Evolutionary conservation across 1,284 basidiomycete species (phyloP).

Genomic region (Malassezia sp.): DNA sequence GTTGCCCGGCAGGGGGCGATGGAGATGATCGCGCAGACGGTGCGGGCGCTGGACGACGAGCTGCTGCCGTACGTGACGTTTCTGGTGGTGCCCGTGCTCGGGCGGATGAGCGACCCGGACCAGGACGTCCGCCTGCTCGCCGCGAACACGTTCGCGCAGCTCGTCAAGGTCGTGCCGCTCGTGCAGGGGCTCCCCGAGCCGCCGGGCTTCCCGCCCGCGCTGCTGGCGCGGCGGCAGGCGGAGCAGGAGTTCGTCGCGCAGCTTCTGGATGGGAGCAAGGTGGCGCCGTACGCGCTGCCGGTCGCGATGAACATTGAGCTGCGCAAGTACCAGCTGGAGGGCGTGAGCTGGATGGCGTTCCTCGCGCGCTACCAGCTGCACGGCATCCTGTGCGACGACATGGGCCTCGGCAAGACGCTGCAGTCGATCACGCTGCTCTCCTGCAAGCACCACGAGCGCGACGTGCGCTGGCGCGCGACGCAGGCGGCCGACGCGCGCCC

Average conservation of each 20-base stretch:
- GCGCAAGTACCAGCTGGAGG: conserved; percentile 94
- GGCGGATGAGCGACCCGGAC: conserved; percentile 90
- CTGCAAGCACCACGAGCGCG: conserved; percentile 81
- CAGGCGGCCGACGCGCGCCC: conserved; percentile 67
- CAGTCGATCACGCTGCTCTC: conserved; percentile 97
- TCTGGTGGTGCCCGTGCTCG: conserved; percentile 86
- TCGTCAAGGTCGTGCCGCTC: conserved; percentile 98
- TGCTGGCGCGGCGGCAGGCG: conserved; percentile 62
- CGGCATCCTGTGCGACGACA: conserved; percentile 97
- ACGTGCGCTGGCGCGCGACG: conserved; percentile 59
- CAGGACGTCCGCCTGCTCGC: conserved; percentile 81
- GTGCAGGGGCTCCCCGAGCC: conserved; percentile 95
- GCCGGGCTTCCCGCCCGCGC: conserved; percentile 74
- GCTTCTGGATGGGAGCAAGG: conserved; percentile 65
- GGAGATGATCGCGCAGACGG: conserved; percentile 74
- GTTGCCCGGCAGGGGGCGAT: conserved; percentile 76
- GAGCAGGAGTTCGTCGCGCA: conserved; percentile 89
- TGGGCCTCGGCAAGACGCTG: conserved; percentile 96
- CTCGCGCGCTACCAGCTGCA: conserved; percentile 73
- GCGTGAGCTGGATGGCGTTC: conserved; percentile 98
- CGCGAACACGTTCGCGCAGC: conserved; percentile 88
- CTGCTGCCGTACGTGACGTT: conserved; percentile 94
- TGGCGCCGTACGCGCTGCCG: conserved; percentile 79
- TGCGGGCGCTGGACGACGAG: conserved; percentile 82
- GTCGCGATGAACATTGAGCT: conserved; percentile 84